These are phyloP conservation scores for Pythium utonaiense DNA, from an alignment of 352 stramenopile genomes.

Conservation along the genomic window DNA sequence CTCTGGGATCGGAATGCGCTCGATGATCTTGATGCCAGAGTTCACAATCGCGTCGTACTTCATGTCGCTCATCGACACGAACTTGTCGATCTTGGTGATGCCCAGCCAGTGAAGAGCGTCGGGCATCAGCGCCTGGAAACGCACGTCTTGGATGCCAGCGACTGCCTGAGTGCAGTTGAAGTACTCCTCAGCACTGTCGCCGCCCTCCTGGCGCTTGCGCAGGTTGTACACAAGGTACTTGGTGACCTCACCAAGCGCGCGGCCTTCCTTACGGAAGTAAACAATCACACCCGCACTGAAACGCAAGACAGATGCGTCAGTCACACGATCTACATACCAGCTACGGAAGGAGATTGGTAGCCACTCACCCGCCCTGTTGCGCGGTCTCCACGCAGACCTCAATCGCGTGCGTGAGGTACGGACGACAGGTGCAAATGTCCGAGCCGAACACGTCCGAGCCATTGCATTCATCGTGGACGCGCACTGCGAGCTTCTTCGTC, in stretches of 20 bases:
- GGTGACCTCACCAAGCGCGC: constrained; percentile 96
- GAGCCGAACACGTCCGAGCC: constrained; percentile 97
- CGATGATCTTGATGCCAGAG: constrained; percentile 98
- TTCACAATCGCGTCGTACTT: constrained; percentile 99
- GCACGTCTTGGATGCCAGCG: constrained; percentile 96
- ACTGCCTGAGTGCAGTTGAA: constrained; percentile 99
- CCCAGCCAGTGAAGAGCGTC: constrained; percentile 99
- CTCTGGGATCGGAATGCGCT: constrained; percentile 97
- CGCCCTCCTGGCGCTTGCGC: constrained; percentile 97
- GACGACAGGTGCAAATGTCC: constrained; percentile 99
- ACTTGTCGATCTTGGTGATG: constrained; percentile 92
- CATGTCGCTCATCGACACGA: constrained; percentile 99
- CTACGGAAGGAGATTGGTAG: too few relatives aligned
- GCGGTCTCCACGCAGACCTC: constrained; percentile 98
- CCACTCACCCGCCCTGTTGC: constrained; percentile 92
- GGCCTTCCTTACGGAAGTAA: constrained; percentile 99
- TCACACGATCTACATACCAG: too few relatives aligned
- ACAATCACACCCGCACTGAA: constrained; percentile 93
- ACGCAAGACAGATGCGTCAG: too few relatives aligned
- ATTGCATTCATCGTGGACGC: constrained; percentile 99
- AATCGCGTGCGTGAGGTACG: constrained; percentile 99
- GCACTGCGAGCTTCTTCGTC: constrained; percentile 95
- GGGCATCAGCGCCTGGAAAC: constrained; percentile 99
- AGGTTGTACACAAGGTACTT: constrained; percentile 99
- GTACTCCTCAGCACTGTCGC: constrained; percentile 96